Conservation (phyloP, 73 alveolate species). For the Paramecium pentaurelia region DNA sequence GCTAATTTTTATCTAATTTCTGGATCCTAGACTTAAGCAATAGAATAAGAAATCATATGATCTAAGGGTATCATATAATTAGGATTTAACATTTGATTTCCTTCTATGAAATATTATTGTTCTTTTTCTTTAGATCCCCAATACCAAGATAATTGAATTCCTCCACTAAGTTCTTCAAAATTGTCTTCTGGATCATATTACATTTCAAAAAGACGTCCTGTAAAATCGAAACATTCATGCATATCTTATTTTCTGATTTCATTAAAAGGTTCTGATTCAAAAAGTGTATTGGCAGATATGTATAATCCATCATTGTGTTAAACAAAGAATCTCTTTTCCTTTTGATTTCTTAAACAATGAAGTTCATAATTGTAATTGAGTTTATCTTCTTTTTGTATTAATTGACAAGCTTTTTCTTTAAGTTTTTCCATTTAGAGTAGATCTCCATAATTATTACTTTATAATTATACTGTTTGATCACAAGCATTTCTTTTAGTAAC, state of each 20-base stretch:
- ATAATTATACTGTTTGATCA: slow-evolving; percentile 23
- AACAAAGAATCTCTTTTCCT: slow-evolving; percentile 44
- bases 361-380: slow-evolving; percentile 31
- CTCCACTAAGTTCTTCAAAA: slow-evolving; percentile 59
- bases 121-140: slow-evolving; percentile 47
- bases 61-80: slow-evolving; percentile 45
- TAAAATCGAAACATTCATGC: slow-evolving; percentile 51
- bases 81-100: slow-evolving; percentile 32
- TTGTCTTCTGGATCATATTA: slow-evolving; percentile 63
- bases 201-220: slow-evolving; percentile 39
- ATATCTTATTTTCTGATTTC: slow-evolving; percentile 22
- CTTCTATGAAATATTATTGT: not conserved
- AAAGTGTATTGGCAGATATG: not conserved
- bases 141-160: slow-evolving; percentile 28
- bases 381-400: slow-evolving; percentile 49
- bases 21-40: slow-evolving; percentile 49
- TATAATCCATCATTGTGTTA: slow-evolving; percentile 58
- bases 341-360: slow-evolving; percentile 36
- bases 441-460: slow-evolving; percentile 48
- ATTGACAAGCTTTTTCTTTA: slow-evolving; percentile 51
- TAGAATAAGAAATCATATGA: slow-evolving; percentile 50
- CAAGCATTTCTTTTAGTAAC: slow-evolving; percentile 42
- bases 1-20: slow-evolving; percentile 60
- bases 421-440: slow-evolving; percentile 54
- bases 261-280: slow-evolving; percentile 47